Base-by-base conservation (phyloP, 2,329 filamentous ascomycete genomes). In the Diaporthe longicolla region DNA sequence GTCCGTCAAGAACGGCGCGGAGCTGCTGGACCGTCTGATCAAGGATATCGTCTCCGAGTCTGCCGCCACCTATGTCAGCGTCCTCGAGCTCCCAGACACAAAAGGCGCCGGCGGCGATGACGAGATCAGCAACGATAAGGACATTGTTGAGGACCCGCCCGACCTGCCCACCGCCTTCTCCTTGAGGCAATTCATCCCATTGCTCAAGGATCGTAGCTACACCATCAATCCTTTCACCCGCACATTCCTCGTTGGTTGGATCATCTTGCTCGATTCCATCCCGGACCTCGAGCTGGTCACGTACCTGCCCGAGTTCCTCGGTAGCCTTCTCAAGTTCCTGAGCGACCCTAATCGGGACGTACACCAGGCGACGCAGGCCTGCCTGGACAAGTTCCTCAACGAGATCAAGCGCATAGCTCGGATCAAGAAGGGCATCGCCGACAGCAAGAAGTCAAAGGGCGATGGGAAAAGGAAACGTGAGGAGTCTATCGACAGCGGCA, bases 31-130 rank as follows among this genome's bases (percentile, higher is more conserved):
- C 84, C 93, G 97, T 40, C 89, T 99, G 63, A 92, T 99, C 80
- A 98, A 98, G 83, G 95, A 98, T 79, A 98, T 98, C 75, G 95
- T 98, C 4, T 94, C 95, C 3, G 96, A 98, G 83, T 98, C 95
- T 8, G 95, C 96, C 19, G 94, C 96, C 57, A 97, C 95, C 6
- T 99, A 99, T 82, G 92, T 98, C 9, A 98, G 97, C 0, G 90
- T 98, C 13, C 86, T 99, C 32, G 93, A 97, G 77, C 89, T 45
- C 84, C 89, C 84, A 0, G 54, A 13, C 29, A 57, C 74, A 19
- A 84, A 83, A 2, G 83, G 83, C 69, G 80, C 83, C 1, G 85
- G 85, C 21, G 45, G 48, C 11, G 84, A 88, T 58, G 89, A 90
- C 59, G 86, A 87, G 35, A 82, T 86, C 10, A 83, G 86, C 13